phyloP scores from a whole-genome alignment of 176 grass and related monocot genomes.

The Carex littledalei region DNA sequence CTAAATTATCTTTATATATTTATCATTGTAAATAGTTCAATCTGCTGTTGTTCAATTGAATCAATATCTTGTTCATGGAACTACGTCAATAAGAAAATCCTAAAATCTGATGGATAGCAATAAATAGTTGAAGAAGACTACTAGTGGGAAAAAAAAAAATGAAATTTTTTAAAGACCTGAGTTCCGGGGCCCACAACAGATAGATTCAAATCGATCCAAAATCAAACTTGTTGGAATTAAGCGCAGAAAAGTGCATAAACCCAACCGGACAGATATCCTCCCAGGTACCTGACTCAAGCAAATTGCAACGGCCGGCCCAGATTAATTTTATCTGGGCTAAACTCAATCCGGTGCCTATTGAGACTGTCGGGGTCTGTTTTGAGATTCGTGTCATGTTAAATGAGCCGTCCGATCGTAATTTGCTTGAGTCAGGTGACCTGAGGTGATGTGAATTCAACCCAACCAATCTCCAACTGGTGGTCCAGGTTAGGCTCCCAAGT shows the following conservation, averaged over 20 bases:
- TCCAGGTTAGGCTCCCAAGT: background rate
- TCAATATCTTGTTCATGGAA: background rate
- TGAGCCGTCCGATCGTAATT: too few relatives aligned
- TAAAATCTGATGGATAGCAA: background rate
- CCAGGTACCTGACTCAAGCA: too few relatives aligned
- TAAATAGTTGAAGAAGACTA: background rate
- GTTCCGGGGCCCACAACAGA: background rate
- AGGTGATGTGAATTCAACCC: too few relatives aligned
- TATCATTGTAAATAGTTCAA: background rate
- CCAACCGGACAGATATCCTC: too few relatives aligned
- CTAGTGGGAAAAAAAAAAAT: background rate
- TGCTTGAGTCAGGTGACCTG: too few relatives aligned
- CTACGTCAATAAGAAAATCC: background rate
- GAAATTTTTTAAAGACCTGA: background rate
- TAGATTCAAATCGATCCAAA: background rate
- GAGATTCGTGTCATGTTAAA: too few relatives aligned
- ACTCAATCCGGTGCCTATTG: too few relatives aligned
- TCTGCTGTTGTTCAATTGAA: background rate
- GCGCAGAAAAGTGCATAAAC: constrained; percentile 4
- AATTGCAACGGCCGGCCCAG: too few relatives aligned
- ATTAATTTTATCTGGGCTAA: too few relatives aligned
- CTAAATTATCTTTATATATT: background rate
- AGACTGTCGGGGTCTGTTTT: too few relatives aligned
- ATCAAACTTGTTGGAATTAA: background rate
- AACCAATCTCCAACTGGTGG: constrained; percentile 13